A percentile compares a stretch with the other conserved stretches of the same genome.
Evolutionary conservation across 176 grass and related monocot species (phyloP).

Genomic region (Phoenix dactylifera): DNA sequence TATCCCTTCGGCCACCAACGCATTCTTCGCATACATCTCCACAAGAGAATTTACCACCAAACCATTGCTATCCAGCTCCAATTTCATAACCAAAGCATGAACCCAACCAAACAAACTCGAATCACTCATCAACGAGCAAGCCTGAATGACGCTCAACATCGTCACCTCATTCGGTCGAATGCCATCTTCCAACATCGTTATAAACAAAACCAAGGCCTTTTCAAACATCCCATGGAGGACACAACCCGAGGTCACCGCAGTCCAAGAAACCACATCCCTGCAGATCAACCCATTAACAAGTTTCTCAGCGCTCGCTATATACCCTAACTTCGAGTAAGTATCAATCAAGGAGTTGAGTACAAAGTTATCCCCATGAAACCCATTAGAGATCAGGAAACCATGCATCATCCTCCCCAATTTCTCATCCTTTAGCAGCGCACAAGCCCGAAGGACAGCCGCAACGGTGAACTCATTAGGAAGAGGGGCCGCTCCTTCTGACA

Average conservation of each 20-base stretch:
- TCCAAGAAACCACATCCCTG: conserved; percentile 67
- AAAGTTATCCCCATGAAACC: conserved; percentile 36
- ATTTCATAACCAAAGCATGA: conserved; percentile 33
- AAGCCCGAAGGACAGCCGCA: conserved; percentile 44
- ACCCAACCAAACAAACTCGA: conserved; percentile 24
- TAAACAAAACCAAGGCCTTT: conserved; percentile 38
- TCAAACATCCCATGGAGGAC: conserved; percentile 49
- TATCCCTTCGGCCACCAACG: conserved; percentile 27
- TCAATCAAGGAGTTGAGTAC: conserved; percentile 50
- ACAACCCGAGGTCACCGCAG: conserved; percentile 44
- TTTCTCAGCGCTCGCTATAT: conserved; percentile 22
- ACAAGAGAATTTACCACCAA: conserved; percentile 47
- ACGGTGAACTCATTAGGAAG: conserved; percentile 59
- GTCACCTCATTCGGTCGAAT: conserved; percentile 49
- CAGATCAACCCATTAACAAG: conserved; percentile 33
- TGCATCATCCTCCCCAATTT: conserved; percentile 45
- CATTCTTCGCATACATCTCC: conserved; percentile 61
- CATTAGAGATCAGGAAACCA: conserved; percentile 41
- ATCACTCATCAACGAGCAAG: conserved; percentile 49
- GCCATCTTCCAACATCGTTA: conserved; percentile 55
- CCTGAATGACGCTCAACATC: conserved; percentile 53
- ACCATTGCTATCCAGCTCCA: conserved; percentile 17
- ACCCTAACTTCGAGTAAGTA: conserved; percentile 56
- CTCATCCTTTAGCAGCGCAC: conserved; percentile 34
- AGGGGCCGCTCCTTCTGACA: conserved; percentile 14